Conservation (phyloP, 345 rosid genomes). For the Raphanus sativus region DNA sequence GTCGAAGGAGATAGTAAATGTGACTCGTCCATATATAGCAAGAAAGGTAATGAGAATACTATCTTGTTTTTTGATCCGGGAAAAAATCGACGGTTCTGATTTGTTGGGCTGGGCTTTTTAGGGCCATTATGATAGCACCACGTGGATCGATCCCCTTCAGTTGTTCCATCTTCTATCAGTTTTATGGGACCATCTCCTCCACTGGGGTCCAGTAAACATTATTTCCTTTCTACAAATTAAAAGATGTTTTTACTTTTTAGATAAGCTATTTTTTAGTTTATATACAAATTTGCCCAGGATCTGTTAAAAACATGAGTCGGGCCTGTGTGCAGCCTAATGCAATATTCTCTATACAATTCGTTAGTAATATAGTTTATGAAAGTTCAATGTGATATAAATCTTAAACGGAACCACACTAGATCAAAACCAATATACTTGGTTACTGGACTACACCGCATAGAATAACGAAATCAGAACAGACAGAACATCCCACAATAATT, state of each 20-base stretch:
- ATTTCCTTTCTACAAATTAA: too few species aligned
- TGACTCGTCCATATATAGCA: constrained; percentile 9
- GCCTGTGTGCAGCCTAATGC: too few species aligned
- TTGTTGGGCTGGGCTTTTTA: neutral
- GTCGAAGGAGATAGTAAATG: constrained; percentile 19
- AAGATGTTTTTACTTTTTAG: too few species aligned
- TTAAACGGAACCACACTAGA: neutral
- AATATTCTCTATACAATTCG: too few species aligned
- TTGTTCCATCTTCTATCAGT: constrained; percentile 9
- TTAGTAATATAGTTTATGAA: too few species aligned
- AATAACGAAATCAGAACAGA: neutral
- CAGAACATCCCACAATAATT: neutral
- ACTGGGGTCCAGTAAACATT: constrained; percentile 9
- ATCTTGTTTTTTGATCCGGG: neutral
- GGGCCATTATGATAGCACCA: constrained; percentile 12
- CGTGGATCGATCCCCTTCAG: constrained; percentile 23
- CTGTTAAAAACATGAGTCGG: too few species aligned
- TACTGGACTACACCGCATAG: neutral
- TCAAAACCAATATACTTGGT: neutral
- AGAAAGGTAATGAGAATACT: constrained; percentile 14
- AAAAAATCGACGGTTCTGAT: constrained; percentile 34
- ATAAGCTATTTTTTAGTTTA: too few species aligned
- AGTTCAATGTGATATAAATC: too few species aligned
- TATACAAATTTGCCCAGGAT: too few species aligned
- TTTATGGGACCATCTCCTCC: constrained; percentile 27